Evolutionary conservation across 2,329 filamentous ascomycete genomes (phyloP), one percentile per base, ranked within the genome.

Genomic region (Tolypocladium capitatum): DNA sequence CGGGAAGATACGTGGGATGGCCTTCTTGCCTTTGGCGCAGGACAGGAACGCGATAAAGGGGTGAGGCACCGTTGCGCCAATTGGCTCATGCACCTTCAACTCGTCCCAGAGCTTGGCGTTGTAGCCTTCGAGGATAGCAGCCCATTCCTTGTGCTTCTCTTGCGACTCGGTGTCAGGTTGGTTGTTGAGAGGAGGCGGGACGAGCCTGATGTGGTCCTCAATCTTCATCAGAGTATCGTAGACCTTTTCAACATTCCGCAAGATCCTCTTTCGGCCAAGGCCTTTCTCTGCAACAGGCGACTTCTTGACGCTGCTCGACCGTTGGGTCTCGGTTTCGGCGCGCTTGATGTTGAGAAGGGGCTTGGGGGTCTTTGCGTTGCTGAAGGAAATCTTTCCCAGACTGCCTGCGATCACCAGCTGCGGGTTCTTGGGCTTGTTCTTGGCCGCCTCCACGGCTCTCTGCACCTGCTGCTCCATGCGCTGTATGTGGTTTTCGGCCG

Each of bases 401-500:
- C 89, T 96, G 27, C 92, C 92, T 61, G 96, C 91, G 50, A 98
- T 91, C 20, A 97, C 90, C 9, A 98, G 75, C 63, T 96, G 90
- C 60, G 94, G 94, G 62, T 94, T 96, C 74, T 98, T 98, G 13
- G 92, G 92, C 66, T 94, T 91, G 51, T 89, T 87, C 71, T 97
- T 98, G 46, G 92, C 92, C 1, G 92, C 92, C 62, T 98, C 92
- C 0, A 98, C 92, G 24, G 92, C 92, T 48, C 92, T 83, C 63
- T 96, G 91, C 13, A 98, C 94, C 66, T 98, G 92, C 66, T 98
- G 92, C 66, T 98, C 91, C 92, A 98, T 98, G 48, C 92, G 84
- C 64, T 97, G 92, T 70, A 97, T 87, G 61, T 98, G 92, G 62
- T 96, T 98, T 64, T 98, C 92, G 18, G 87, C 89, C 40, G 84